Base-by-base conservation (phyloP, 768 basidiomycete species). In the Russula emetica region DNA sequence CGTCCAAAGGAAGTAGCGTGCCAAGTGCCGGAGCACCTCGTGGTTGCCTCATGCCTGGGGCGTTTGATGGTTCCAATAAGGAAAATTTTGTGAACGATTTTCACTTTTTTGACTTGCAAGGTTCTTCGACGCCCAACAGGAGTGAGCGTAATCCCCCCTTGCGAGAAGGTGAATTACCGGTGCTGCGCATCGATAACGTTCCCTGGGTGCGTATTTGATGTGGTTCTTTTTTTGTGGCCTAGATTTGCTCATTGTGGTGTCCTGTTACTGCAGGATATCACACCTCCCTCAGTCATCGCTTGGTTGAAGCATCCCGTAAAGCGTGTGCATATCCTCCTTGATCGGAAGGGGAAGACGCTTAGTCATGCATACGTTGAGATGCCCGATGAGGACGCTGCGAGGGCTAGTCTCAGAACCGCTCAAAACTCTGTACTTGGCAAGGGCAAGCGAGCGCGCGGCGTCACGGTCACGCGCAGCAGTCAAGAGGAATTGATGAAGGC, bases 281-380 rank as follows among this genome's bases (percentile, higher is more conserved):
- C 92, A 0, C 92, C 92, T 5, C 81, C 83, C 22, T 85, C 83
- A 60, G 88, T 92, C 58, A 74, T 73, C 11, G 74, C 77, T 8
- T 94, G 88, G 88, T 74, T 90, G 60, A 85, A 82, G 68, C 87
- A 88, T 63, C 86, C 87, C 20, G 74, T 85, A n/a, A 78, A 80
- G 58, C 82, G 84, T 55, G 87, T 86, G 9, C 88, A 92, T 69
- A 88, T 92, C 45, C 81, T 94, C 22, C 82, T 94, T 62, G 91
- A 94, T 69, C 77, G 80, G 42, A 86, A 88, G 68, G 91, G 91
- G 45, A 93, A 93, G 75, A 94, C 92, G 0, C 78, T 87, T 59
- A 90, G 87, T 66, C 91, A 94, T 73, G 91, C 92, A 1, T 93
- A 86, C 67, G 86, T 88, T 16, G 91, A 93, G 72, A 83, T 91